Base-by-base conservation (phyloP, 345 rosid genomes). In the Cardamine chenopodiifolia region DNA sequence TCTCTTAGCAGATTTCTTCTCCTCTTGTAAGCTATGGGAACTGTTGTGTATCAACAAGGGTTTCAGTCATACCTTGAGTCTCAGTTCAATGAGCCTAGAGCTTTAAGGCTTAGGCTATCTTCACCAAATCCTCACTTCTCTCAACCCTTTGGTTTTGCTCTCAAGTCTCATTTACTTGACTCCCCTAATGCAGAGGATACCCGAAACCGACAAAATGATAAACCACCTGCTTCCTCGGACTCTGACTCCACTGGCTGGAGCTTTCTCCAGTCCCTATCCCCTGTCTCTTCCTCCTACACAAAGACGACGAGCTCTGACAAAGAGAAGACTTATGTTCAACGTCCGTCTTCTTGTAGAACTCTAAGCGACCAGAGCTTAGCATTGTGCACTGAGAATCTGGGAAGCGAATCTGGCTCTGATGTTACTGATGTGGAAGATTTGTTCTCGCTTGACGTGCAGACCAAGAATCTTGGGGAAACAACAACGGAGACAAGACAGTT, bases 311-410 rank as follows among this genome's bases (percentile, higher is more conserved):
- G 57, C 35, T 34, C 71, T 31, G 78, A 78, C 56, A 71, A 80
- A 62, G 80, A 77, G 15, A 79, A 22, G 22, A n/a, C 63, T 14
- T 87, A 87, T 68, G 85, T 86, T 56, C 89, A 80, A 62, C 90
- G 86, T 42, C 67, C 76, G 23, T 66, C 50, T 2, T 85, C 86
- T 37, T 60, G 76, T 35, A 85, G 82, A 4, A 20, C 60, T 35
- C 85, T 93, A 6, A 88, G 93, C 55, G 86, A 86, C 35, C 83
- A 82, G 81, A 94, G 98, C 83, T 53, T 94, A 79, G 89, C 87
- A 86, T 68, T 94, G 35, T 94, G 97, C 61, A 94, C 98, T 14
- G 98, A 94, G 76, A 88, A 81, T 66, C 82, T 94, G 25, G 97
- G 98, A 17, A 88, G 83, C 39, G 97, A 94, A 77, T 85, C 91